Evolutionary conservation across 2,329 filamentous ascomycete genomes (phyloP).

Genomic region (Arthrobotrys pseudoclavata): DNA sequence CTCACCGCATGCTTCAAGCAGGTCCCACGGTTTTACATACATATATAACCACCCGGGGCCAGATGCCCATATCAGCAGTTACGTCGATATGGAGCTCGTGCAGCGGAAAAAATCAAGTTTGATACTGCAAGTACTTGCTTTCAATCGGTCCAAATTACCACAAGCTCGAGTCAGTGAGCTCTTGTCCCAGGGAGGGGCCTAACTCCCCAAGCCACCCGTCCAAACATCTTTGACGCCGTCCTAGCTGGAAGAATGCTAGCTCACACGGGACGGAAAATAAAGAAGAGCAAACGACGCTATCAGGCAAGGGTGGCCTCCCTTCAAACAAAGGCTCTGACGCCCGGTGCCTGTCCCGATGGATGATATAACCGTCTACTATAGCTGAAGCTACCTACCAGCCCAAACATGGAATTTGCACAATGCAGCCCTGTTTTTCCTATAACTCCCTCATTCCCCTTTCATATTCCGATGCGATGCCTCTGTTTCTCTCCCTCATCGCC

Average conservation of each 20-base stretch:
- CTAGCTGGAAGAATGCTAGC: slow-evolving; percentile 32
- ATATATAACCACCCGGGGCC: slow-evolving; percentile 3
- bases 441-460: slow-evolving; percentile 52
- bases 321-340: slow-evolving; percentile 54
- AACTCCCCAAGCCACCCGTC: slow-evolving; percentile 13
- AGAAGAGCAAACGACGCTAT: slow-evolving; percentile 20
- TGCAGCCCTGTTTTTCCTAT: slow-evolving; percentile 53
- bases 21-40: slow-evolving; percentile 19
- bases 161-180: slow-evolving; percentile 24
- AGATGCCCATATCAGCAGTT: slow-evolving; percentile 25
- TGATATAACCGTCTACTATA: slow-evolving; percentile 48
- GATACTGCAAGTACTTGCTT: slow-evolving; percentile 5
- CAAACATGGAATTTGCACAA: slow-evolving; percentile 38
- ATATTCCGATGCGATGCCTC: slow-evolving; percentile 25
- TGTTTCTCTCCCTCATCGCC: slow-evolving; percentile 15
- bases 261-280: slow-evolving; percentile 52
- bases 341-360: slow-evolving; percentile 36
- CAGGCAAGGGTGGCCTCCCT: slow-evolving; percentile 9
- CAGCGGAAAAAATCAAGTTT: slow-evolving; percentile 26
- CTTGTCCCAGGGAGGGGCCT: slow-evolving; percentile 10
- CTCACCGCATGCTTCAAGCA: slow-evolving; percentile 17
- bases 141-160: slow-evolving; percentile 24
- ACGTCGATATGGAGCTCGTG: slow-evolving; percentile 25
- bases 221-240: slow-evolving; percentile 21
- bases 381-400: slow-evolving; percentile 34